Percentiles rank a stretch among this genome's conserved stretches.
phyloP scores from a whole-genome alignment of 2,329 filamentous ascomycete genomes.

The Aspergillus niger region DNA sequence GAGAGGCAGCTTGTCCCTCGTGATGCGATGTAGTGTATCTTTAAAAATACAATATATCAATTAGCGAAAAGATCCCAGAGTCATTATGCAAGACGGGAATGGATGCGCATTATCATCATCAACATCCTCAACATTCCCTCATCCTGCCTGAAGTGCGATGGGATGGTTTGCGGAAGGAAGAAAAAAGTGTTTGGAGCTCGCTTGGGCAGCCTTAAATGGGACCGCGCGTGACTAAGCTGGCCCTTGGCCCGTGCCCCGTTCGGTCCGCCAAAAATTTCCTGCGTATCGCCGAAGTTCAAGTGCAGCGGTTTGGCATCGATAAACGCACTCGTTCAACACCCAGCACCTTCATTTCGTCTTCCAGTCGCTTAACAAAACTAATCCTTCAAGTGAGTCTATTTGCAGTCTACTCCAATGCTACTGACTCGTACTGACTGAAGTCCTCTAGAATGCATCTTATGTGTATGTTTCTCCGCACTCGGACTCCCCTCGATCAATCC shows the following conservation, averaged over 20 bases:
- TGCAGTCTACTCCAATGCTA: slow-evolving; percentile 13
- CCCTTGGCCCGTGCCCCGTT: slow-evolving; percentile 17
- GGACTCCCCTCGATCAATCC: slow-evolving; percentile 1
- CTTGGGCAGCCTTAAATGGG: slow-evolving; percentile 14
- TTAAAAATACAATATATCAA: slow-evolving; percentile 12
- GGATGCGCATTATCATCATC: slow-evolving; percentile 16
- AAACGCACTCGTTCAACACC: not conserved
- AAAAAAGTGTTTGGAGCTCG: slow-evolving; percentile 13
- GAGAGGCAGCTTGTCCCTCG: slow-evolving; percentile 11
- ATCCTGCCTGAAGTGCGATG: not conserved
- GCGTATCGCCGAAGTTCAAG: slow-evolving; percentile 13
- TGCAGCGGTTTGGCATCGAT: not conserved
- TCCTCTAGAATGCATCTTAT: slow-evolving; percentile 44
- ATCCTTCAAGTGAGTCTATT: slow-evolving; percentile 31
- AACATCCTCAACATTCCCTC: slow-evolving; percentile 17
- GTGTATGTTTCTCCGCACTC: slow-evolving; percentile 31
- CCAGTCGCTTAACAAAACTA: not conserved
- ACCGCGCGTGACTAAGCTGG: slow-evolving; percentile 22
- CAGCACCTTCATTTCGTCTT: not conserved
- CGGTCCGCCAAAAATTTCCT: slow-evolving; percentile 21
- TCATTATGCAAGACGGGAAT: slow-evolving; percentile 18
- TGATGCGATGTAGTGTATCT: slow-evolving; percentile 6
- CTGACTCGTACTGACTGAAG: not conserved
- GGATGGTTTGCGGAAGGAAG: slow-evolving; percentile 18
- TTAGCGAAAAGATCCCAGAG: slow-evolving; percentile 14